A percentile compares a stretch with the other conserved stretches of the same genome.
These are phyloP conservation scores for Podospora comata DNA, from an alignment of 495 filamentous ascomycete species.

Conservation along the genomic window DNA sequence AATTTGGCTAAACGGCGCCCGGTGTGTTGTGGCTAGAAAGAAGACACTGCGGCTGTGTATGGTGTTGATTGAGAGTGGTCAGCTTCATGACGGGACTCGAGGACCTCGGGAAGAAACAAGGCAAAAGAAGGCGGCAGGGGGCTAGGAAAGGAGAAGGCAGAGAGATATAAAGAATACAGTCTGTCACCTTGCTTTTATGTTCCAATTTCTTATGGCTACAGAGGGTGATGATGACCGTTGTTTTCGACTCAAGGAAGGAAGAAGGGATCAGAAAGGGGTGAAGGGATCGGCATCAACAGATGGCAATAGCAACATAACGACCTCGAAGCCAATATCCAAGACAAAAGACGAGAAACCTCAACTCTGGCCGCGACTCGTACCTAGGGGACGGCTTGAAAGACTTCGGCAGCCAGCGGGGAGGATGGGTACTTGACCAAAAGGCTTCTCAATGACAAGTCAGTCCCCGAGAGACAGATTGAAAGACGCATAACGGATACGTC, in stretches of 20 bases:
- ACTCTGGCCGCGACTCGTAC: no score
- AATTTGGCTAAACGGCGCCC: constrained; percentile 17
- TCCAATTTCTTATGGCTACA: not conserved
- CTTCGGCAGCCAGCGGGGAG: no score
- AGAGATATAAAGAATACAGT: not conserved
- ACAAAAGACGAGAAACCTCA: no score
- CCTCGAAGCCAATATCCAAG: no score
- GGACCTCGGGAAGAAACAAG: not conserved
- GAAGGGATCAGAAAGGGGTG: no score
- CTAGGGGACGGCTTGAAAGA: no score
- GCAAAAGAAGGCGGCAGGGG: not conserved
- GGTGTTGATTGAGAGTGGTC: constrained; percentile 13
- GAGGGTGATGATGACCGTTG: not conserved
- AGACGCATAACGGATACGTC: no score
- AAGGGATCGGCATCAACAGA: no score
- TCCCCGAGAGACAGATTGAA: no score
- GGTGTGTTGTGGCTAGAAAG: not conserved
- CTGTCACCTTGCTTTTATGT: not conserved
- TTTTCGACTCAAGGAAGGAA: not conserved
- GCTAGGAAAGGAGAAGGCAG: not conserved
- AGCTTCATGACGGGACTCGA: not conserved
- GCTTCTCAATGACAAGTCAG: no score
- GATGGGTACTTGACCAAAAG: no score
- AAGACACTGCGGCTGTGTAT: constrained; percentile 18
- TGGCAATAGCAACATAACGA: no score